These are phyloP conservation scores for Tremellales sp. DNA, from an alignment of 1,284 basidiomycete species.

Conservation along the genomic window DNA sequence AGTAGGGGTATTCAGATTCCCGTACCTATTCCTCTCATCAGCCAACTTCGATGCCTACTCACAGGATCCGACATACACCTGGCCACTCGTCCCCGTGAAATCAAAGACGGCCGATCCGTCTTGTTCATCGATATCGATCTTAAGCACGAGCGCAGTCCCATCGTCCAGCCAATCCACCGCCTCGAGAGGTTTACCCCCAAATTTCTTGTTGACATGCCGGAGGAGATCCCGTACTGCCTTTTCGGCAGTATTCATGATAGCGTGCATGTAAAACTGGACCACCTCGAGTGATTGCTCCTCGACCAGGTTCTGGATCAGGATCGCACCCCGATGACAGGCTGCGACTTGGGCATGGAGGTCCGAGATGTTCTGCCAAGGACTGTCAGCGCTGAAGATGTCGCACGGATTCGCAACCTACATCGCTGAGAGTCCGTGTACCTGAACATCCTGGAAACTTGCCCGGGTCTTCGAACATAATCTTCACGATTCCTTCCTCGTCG, in stretches of 20 bases:
- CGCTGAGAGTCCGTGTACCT: constrained; percentile 80
- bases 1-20: constrained; percentile 56
- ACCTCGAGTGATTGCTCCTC: constrained; percentile 53
- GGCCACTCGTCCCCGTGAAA: constrained; percentile 80
- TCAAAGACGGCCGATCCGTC: constrained; percentile 82
- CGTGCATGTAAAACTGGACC: constrained; percentile 66
- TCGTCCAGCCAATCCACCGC: constrained; percentile 41
- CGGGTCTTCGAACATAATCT: constrained; percentile 82
- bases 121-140: constrained; percentile 73
- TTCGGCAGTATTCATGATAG: constrained; percentile 88
- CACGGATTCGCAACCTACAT: constrained; percentile 13
- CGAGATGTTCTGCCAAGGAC: constrained; percentile 24
- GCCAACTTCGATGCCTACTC: neutral
- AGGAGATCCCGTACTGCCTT: constrained; percentile 79
- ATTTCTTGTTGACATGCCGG: constrained; percentile 64
- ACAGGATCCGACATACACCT: constrained; percentile 59
- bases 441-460: constrained; percentile 77
- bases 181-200: constrained; percentile 66
- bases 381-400: constrained; percentile 39
- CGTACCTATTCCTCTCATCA: constrained; percentile 8
- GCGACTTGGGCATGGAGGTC: constrained; percentile 43
- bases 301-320: constrained; percentile 36
- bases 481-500: constrained; percentile 60
- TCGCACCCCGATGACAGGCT: constrained; percentile 37
- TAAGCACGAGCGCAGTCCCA: constrained; percentile 51